These are phyloP conservation scores for Penicillium rolfsii DNA, from an alignment of 2,329 filamentous ascomycete species.

Conservation along the genomic window DNA sequence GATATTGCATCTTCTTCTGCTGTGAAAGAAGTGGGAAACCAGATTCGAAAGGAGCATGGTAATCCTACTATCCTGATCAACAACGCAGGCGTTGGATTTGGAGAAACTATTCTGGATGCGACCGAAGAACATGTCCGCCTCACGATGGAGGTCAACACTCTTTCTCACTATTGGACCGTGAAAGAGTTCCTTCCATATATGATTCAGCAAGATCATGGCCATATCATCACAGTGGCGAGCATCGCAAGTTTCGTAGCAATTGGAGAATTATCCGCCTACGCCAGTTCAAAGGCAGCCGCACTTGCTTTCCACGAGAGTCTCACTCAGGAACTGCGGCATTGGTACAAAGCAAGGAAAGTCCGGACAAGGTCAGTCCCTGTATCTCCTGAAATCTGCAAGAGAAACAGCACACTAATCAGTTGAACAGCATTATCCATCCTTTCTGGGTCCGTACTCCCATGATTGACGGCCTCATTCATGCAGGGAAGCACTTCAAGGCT, in stretches of 20 bases:
- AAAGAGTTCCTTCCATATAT: conserved; percentile 54
- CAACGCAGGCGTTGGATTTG: conserved; percentile 51
- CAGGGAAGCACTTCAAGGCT: neutral
- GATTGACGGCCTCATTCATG: conserved; percentile 31
- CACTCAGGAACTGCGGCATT: conserved; percentile 34
- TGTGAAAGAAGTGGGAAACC: conserved; percentile 29
- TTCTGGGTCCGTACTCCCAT: conserved; percentile 45
- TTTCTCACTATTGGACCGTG: conserved; percentile 52
- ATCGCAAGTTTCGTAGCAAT: conserved; percentile 51
- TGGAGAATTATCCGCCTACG: conserved; percentile 54
- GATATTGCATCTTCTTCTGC: conserved; percentile 32
- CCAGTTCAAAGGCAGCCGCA: conserved; percentile 52
- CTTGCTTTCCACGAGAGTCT: conserved; percentile 55
- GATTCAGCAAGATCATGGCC: conserved; percentile 53
- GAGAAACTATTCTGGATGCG: conserved; percentile 48
- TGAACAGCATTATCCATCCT: conserved; percentile 25
- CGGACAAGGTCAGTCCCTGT: conserved; percentile 29
- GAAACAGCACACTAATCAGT: neutral
- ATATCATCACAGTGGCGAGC: conserved; percentile 58
- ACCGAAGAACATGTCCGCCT: conserved; percentile 44
- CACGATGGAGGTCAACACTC: conserved; percentile 53
- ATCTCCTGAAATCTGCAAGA: neutral
- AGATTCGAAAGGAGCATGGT: conserved; percentile 40
- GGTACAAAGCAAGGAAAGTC: conserved; percentile 35
- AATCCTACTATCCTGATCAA: conserved; percentile 49